These are phyloP conservation scores for Verticillium dahliae DNA, from an alignment of 2,329 filamentous ascomycete species.

Conservation along the genomic window DNA sequence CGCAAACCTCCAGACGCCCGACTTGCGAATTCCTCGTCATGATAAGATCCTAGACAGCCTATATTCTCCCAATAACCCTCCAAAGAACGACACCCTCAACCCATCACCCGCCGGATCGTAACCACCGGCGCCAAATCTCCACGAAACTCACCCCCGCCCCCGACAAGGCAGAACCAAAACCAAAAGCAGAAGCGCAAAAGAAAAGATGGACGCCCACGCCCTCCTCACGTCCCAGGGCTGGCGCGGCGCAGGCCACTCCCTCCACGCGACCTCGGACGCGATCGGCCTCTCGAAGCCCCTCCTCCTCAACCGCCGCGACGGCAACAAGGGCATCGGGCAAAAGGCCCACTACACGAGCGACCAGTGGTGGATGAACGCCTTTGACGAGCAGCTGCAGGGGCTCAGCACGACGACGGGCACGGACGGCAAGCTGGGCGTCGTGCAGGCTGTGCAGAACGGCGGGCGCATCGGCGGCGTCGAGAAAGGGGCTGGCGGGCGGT, in stretches of 20 bases:
- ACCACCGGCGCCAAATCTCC: neutral
- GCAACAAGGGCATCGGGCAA: slow-evolving; percentile 75
- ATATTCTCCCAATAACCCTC: no score
- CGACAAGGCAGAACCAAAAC: neutral
- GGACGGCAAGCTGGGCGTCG: slow-evolving; percentile 46
- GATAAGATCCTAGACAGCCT: neutral
- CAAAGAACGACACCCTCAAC: neutral
- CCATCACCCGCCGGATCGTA: neutral
- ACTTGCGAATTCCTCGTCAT: slow-evolving; percentile 1
- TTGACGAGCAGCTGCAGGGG: slow-evolving; percentile 81
- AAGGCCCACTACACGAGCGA: slow-evolving; percentile 64
- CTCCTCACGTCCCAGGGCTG: slow-evolving; percentile 84
- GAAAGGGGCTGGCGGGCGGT: slow-evolving; percentile 43
- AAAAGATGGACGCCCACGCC: slow-evolving; percentile 72
- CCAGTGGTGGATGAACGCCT: slow-evolving; percentile 96
- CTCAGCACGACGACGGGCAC: slow-evolving; percentile 59
- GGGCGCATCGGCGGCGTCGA: slow-evolving; percentile 51
- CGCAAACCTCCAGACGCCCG: neutral
- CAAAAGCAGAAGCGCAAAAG: no score
- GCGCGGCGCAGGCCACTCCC: slow-evolving; percentile 81
- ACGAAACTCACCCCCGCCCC: neutral
- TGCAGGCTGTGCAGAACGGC: slow-evolving; percentile 48
- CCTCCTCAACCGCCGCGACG: slow-evolving; percentile 74
- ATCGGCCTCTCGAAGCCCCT: slow-evolving; percentile 79
- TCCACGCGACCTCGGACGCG: slow-evolving; percentile 66